A percentile compares a stretch with the other conserved stretches of the same genome.
Evolutionary conservation across 371 early-diverging fungal species (phyloP).

Genomic region (Lichtheimia ornata): DNA sequence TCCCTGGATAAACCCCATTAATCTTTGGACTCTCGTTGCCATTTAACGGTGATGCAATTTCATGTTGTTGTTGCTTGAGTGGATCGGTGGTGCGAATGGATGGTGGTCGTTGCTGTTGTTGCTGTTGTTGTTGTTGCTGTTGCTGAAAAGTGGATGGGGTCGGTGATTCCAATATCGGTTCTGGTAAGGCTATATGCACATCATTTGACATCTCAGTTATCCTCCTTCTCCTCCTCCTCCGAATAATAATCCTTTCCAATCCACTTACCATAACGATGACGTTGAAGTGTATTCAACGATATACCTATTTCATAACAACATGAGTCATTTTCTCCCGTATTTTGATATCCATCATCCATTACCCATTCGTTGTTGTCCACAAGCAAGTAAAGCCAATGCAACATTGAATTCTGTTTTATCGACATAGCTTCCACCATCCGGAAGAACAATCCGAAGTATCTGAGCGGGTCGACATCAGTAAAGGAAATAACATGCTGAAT

Average conservation of each 20-base stretch:
- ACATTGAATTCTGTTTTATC: slow-evolving; percentile 72
- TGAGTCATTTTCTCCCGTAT: background rate
- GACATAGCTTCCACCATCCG: slow-evolving; percentile 53
- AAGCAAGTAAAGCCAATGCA: slow-evolving; percentile 68
- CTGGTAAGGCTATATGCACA: slow-evolving; percentile 3
- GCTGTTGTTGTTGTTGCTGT: slow-evolving; percentile 3
- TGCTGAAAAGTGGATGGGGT: slow-evolving; percentile 3
- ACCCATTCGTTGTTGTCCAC: slow-evolving; percentile 83
- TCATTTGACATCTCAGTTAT: slow-evolving; percentile 7
- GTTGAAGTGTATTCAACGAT: slow-evolving; percentile 26
- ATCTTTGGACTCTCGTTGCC: slow-evolving; percentile 4
- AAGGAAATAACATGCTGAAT: background rate
- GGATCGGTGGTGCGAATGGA: slow-evolving; percentile 4
- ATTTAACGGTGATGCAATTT: background rate
- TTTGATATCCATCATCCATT: slow-evolving; percentile 9
- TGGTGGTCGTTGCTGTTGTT: background rate
- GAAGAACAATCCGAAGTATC: slow-evolving; percentile 50
- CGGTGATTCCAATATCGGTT: slow-evolving; percentile 8
- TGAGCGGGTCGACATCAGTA: slow-evolving; percentile 13
- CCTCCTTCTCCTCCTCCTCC: too few relatives aligned
- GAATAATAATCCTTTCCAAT: background rate
- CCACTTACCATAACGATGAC: slow-evolving; percentile 17
- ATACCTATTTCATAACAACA: slow-evolving; percentile 18
- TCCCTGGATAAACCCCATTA: slow-evolving; percentile 12
- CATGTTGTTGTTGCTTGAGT: slow-evolving; percentile 7